phyloP scores from a whole-genome alignment of 2,329 filamentous ascomycete species.

The Neofusicoccum kwambonambiense region DNA sequence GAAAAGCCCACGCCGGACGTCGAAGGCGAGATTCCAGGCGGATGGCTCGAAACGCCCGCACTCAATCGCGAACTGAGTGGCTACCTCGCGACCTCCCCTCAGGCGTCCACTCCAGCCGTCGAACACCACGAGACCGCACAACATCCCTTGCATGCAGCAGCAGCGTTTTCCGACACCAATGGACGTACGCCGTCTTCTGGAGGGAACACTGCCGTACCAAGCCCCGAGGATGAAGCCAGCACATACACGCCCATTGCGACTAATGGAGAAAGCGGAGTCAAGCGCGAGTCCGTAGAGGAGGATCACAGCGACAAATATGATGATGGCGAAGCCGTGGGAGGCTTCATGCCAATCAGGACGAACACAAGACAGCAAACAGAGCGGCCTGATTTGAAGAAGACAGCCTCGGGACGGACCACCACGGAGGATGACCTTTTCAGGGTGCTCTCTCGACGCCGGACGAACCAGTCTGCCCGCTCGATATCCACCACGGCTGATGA shows the following conservation, averaged over 20 bases:
- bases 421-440: slow-evolving; percentile 56
- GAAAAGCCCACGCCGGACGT: slow-evolving; percentile 33
- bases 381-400: neutral
- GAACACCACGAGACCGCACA: neutral
- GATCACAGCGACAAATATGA: slow-evolving; percentile 21
- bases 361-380: neutral
- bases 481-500: neutral
- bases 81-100: neutral
- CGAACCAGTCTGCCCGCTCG: slow-evolving; percentile 31
- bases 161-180: neutral
- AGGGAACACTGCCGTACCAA: neutral
- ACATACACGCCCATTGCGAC: neutral
- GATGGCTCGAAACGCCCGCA: slow-evolving; percentile 36
- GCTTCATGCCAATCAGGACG: slow-evolving; percentile 27
- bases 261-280: neutral
- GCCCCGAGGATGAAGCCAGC: slow-evolving; percentile 13
- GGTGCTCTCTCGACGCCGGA: slow-evolving; percentile 51
- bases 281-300: neutral
- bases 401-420: slow-evolving; percentile 26
- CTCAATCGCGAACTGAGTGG: slow-evolving; percentile 6
- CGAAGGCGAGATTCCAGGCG: slow-evolving; percentile 32
- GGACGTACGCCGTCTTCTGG: neutral
- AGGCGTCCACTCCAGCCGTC: neutral
- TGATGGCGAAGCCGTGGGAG: slow-evolving; percentile 24
- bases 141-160: neutral